phyloP scores from a whole-genome alignment of 257 asterid species.

The Solanum chilense region DNA sequence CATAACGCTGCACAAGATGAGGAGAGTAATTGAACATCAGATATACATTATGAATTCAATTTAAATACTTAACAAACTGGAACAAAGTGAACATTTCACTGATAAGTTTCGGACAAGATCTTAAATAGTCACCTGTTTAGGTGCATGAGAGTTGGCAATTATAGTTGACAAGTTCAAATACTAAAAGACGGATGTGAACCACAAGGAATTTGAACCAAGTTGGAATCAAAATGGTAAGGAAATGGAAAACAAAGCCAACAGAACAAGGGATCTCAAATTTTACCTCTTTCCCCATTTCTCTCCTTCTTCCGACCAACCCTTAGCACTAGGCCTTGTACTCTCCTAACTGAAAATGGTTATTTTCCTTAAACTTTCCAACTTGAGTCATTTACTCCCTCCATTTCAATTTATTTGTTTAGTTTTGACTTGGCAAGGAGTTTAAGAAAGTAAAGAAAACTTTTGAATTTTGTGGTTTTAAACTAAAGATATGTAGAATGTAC shows the following conservation, averaged over 20 bases:
- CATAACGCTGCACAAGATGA: slow-evolving; percentile 62
- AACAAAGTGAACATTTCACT: neutral
- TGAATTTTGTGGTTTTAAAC: neutral
- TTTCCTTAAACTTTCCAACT: neutral
- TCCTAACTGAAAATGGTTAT: neutral
- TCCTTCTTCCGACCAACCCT: neutral
- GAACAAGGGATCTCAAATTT: neutral
- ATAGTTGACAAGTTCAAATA: neutral
- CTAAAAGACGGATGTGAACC: neutral
- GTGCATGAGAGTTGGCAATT: neutral
- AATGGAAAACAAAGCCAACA: neutral
- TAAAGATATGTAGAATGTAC: neutral
- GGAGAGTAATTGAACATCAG: neutral
- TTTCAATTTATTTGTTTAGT: neutral
- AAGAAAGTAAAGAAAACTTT: neutral
- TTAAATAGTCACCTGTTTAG: neutral
- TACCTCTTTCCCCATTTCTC: neutral
- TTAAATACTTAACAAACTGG: neutral
- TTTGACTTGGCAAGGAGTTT: neutral
- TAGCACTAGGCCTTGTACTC: neutral
- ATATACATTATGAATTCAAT: neutral
- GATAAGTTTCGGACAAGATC: neutral
- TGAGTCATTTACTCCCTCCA: neutral
- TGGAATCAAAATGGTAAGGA: neutral
- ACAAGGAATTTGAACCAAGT: neutral